Evolutionary conservation across 139 green algal species (phyloP), one percentile per base, ranked within the genome.

Genomic region (Tetradesmus lagerheimii): DNA sequence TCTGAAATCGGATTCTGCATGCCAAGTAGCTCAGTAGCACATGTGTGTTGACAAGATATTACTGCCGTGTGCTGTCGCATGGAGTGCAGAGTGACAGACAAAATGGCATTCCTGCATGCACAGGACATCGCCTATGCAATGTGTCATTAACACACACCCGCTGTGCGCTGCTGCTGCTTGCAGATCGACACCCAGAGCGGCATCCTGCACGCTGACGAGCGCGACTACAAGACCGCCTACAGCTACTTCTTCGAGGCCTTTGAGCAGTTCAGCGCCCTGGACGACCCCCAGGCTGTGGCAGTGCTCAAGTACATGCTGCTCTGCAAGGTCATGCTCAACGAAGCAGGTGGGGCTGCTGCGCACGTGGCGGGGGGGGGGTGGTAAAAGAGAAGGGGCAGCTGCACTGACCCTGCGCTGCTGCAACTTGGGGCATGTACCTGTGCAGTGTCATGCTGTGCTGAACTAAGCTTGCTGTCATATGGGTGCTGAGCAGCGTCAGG

Each of bases 231-330:
- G 95, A 99, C 98, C 4, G 97, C 95, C 6, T 99, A 98, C 93
- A 98, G 94, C 14, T 99, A 99, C 94, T 99, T 99, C 91, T 99
- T 98, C 89, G 98, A 99, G 94, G 97, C 96, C 2, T 99, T 99
- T 93, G 98, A 99, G 95, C 95, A 96, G 88, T 92, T 92, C 39
- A 88, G 85, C 5, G 90, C 94, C 2, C 94, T 99, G 87, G 95
- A 99, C 74, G 96, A 98, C 76, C 84, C 93, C 3, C 94, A 95
- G 66, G 97, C 98, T 0, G 94, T 99, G 53, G 67, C 91, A 5
- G 93, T 94, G 64, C 94, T 99, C 66, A 99, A 99, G 95, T 99
- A 99, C 95, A 99, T 99, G 98, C 94, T 99, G 88, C 94, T 99
- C 78, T 97, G 95, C 94, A 99, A 99, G 89, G 91, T 94, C 88